phyloP scores from a whole-genome alignment of 2,329 filamentous ascomycete species.

The Aspergillus phoenicis region DNA sequence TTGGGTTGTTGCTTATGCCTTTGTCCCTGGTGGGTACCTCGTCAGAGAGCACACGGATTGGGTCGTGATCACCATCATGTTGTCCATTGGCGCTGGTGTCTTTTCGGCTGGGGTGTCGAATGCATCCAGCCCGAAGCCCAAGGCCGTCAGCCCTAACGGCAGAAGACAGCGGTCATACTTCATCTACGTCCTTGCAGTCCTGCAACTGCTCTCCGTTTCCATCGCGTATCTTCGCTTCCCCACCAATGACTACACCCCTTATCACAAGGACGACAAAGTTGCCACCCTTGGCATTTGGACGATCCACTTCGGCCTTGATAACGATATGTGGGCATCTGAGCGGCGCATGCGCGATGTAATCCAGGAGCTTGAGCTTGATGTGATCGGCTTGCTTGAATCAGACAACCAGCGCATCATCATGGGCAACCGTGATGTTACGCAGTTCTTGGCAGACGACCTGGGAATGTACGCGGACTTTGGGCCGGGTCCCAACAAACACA shows the following conservation, averaged over 20 bases:
- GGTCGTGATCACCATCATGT: slow-evolving; percentile 87
- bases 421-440: slow-evolving; percentile 96
- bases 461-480: slow-evolving; percentile 99
- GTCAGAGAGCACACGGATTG: slow-evolving; percentile 95
- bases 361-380: slow-evolving; percentile 93
- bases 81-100: slow-evolving; percentile 79
- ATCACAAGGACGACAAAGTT: slow-evolving; percentile 83
- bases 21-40: slow-evolving; percentile 89
- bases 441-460: slow-evolving; percentile 91
- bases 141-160: slow-evolving; percentile 40
- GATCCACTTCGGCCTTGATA: slow-evolving; percentile 95
- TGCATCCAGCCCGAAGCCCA: slow-evolving; percentile 48
- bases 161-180: slow-evolving; percentile 66
- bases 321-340: slow-evolving; percentile 98
- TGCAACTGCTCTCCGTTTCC: slow-evolving; percentile 79
- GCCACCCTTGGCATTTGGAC: slow-evolving; percentile 98
- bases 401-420: slow-evolving; percentile 98
- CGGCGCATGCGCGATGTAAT: slow-evolving; percentile 88
- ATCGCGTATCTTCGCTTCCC: slow-evolving; percentile 90
- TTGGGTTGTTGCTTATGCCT: slow-evolving; percentile 97
- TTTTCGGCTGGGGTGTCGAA: slow-evolving; percentile 66
- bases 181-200: slow-evolving; percentile 68
- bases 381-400: slow-evolving; percentile 89
- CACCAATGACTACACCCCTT: slow-evolving; percentile 84
- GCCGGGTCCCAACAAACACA: slow-evolving; percentile 97